Conservation (phyloP, 257 asterid species). For the Solanum etuberosum region DNA sequence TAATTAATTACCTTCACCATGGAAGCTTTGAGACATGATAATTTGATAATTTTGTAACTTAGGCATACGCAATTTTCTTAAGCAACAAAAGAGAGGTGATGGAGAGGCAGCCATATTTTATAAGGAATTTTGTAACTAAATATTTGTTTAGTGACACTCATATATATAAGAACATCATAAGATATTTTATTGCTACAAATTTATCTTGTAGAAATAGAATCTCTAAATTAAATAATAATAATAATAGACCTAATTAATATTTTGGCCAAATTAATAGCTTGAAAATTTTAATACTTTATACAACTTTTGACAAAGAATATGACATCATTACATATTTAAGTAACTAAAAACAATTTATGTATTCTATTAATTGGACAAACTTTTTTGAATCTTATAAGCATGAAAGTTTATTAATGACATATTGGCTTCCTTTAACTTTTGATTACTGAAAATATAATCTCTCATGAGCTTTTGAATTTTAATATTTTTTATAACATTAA, state of each 20-base stretch:
- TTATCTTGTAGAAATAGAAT: not conserved
- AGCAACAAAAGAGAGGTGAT: conserved; percentile 1
- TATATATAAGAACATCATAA: not conserved
- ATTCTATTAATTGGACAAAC: no score
- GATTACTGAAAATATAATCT: no score
- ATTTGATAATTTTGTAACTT: conserved; percentile 15
- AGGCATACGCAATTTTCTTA: conserved; percentile 1
- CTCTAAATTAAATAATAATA: no score
- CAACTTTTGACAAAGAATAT: not conserved
- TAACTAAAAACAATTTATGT: not conserved
- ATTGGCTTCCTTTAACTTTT: no score
- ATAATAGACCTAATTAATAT: no score
- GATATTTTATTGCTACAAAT: not conserved
- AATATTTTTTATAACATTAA: no score
- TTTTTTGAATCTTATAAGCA: no score
- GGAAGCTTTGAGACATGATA: conserved; percentile 16
- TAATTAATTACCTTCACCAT: conserved; percentile 24
- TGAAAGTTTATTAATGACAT: not conserved
- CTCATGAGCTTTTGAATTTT: no score
- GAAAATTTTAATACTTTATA: no score
- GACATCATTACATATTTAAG: not conserved
- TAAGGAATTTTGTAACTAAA: not conserved
- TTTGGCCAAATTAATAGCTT: not conserved
- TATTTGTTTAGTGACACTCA: not conserved
- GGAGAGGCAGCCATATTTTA: conserved; percentile 9